Percentiles rank a stretch among this genome's conserved stretches.
phyloP scores from a whole-genome alignment of 768 basidiomycete genomes.

The Harrya chromipes region DNA sequence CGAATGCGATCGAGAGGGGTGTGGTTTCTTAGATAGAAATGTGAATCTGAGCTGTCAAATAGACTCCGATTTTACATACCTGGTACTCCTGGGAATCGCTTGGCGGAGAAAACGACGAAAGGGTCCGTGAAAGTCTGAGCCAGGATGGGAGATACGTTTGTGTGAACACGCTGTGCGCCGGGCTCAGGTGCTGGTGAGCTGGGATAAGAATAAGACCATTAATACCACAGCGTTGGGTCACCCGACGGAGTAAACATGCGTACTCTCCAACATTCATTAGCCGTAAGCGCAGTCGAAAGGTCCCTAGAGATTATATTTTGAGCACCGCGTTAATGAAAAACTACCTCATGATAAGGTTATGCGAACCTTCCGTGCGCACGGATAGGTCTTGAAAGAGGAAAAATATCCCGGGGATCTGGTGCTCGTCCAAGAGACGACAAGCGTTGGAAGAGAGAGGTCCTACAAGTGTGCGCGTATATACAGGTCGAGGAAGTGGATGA shows the following conservation, averaged over 20 bases:
- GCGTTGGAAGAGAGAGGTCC: slow-evolving; percentile 88
- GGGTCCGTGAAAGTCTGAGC: slow-evolving; percentile 81
- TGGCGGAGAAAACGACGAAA: slow-evolving; percentile 88
- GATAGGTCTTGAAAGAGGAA: slow-evolving; percentile 95
- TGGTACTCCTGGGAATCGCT: slow-evolving; percentile 93
- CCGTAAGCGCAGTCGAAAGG: slow-evolving; percentile 81
- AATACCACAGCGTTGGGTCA: slow-evolving; percentile 16
- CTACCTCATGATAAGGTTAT: slow-evolving; percentile 25
- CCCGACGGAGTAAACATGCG: slow-evolving; percentile 39
- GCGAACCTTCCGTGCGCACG: slow-evolving; percentile 84
- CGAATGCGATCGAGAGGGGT: slow-evolving; percentile 82
- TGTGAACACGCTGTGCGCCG: slow-evolving; percentile 64
- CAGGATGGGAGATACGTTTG: slow-evolving; percentile 67
- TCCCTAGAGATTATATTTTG: slow-evolving; percentile 46
- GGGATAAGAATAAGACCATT: slow-evolving; percentile 22
- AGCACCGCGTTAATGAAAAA: slow-evolving; percentile 20
- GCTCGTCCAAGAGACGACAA: slow-evolving; percentile 78
- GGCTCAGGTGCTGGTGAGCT: slow-evolving; percentile 74
- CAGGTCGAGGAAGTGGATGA: slow-evolving; percentile 56
- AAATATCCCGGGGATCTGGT: slow-evolving; percentile 84
- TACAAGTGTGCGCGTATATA: slow-evolving; percentile 85
- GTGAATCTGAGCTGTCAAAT: slow-evolving; percentile 15
- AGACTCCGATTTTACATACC: slow-evolving; percentile 44
- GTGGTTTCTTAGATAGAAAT: slow-evolving; percentile 63
- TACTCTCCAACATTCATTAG: slow-evolving; percentile 91